phyloP scores from a whole-genome alignment of 441 rosid genomes.

The Kokia cookei region DNA sequence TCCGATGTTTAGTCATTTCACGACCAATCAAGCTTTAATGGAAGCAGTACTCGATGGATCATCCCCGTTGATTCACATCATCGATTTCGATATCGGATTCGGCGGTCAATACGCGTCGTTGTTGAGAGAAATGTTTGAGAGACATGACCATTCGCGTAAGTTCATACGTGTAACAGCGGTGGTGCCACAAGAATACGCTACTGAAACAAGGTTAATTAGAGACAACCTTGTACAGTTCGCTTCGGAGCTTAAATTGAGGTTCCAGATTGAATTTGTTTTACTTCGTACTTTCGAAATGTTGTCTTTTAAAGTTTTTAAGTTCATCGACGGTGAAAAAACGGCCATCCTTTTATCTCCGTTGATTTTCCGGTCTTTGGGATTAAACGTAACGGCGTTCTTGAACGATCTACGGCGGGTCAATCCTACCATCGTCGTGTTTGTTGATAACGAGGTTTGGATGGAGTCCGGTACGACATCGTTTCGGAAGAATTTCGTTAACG shows the following conservation, averaged over 20 bases:
- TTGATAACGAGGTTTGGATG: constrained; percentile 67
- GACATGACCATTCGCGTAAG: constrained; percentile 24
- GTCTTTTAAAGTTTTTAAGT: constrained; percentile 64
- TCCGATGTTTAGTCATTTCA: constrained; percentile 85
- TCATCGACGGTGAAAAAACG: constrained; percentile 64
- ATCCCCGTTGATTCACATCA: constrained; percentile 56
- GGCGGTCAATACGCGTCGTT: constrained; percentile 95
- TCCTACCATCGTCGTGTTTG: constrained; percentile 59
- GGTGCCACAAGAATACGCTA: constrained; percentile 59
- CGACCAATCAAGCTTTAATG: constrained; percentile 75
- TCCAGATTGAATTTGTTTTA: constrained; percentile 70
- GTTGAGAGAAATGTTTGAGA: constrained; percentile 68
- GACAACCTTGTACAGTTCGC: constrained; percentile 79
- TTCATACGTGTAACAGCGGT: constrained; percentile 70
- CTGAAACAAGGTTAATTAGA: constrained; percentile 61
- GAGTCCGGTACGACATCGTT: constrained; percentile 54
- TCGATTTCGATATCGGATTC: constrained; percentile 91
- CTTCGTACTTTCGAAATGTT: constrained; percentile 62
- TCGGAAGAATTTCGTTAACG: constrained; percentile 57
- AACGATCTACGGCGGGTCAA: constrained; percentile 46
- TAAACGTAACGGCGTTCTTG: constrained; percentile 39
- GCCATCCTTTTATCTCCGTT: constrained; percentile 60
- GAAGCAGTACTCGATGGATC: constrained; percentile 60
- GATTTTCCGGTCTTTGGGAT: constrained; percentile 51
- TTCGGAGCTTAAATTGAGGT: constrained; percentile 60